Conservation (phyloP, 805 yeast species). For the Yarrowia divulgata region DNA sequence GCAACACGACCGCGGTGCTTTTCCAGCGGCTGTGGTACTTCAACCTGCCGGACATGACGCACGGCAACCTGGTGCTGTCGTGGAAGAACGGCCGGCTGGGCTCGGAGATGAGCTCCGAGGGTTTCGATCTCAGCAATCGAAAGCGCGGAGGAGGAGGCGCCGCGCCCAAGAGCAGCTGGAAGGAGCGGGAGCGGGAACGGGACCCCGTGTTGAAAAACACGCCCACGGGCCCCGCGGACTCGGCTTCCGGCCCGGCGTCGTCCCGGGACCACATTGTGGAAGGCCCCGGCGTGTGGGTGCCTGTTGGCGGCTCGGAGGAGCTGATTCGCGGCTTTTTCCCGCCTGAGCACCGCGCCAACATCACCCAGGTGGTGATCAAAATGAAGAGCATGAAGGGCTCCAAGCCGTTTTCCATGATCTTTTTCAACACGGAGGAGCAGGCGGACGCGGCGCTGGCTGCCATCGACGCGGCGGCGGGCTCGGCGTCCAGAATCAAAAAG, state of each 20-base stretch:
- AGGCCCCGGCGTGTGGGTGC: slow-evolving; percentile 53
- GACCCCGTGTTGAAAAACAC: slow-evolving; percentile 16
- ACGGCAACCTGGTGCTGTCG: slow-evolving; percentile 59
- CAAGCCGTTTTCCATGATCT: slow-evolving; percentile 51
- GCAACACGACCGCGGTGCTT: slow-evolving; percentile 53
- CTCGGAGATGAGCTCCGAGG: slow-evolving; percentile 62
- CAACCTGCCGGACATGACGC: slow-evolving; percentile 67
- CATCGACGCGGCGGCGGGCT: slow-evolving; percentile 44
- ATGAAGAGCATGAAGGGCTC: slow-evolving; percentile 34
- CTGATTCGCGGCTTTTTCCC: slow-evolving; percentile 48
- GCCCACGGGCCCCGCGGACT: slow-evolving; percentile 33
- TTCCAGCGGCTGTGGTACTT: slow-evolving; percentile 81
- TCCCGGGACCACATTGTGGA: slow-evolving; percentile 29
- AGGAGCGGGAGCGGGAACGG: slow-evolving; percentile 26
- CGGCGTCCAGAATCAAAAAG: slow-evolving; percentile 26
- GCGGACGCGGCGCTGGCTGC: slow-evolving; percentile 51
- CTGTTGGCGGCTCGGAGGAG: slow-evolving; percentile 51
- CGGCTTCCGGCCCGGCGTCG: not conserved
- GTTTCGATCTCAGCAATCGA: slow-evolving; percentile 69
- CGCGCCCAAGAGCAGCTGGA: slow-evolving; percentile 31
- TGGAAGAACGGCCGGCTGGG: slow-evolving; percentile 58
- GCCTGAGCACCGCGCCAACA: slow-evolving; percentile 48
- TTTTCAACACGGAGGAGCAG: slow-evolving; percentile 51
- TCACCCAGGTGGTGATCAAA: slow-evolving; percentile 46
- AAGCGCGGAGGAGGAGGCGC: slow-evolving; percentile 37